Conservation (phyloP, 2,329 filamentous ascomycete genomes). For the Pyrenophora teres region DNA sequence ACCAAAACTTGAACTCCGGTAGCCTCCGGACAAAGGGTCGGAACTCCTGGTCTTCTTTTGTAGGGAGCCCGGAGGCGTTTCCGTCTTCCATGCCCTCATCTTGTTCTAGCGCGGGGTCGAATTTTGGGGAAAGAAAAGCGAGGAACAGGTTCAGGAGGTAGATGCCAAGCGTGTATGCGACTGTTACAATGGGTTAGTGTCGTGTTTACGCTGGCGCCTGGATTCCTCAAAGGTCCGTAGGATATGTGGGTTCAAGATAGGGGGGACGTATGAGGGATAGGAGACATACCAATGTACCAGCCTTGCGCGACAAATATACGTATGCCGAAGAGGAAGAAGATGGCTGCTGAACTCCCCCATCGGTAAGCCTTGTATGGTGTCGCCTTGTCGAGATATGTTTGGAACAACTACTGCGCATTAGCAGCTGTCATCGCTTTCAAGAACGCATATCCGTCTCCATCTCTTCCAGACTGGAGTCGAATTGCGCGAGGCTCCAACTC, state of each 20-base stretch:
- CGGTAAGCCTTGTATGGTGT: conserved; percentile 88
- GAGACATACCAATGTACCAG: conserved; percentile 88
- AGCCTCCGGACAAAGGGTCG: conserved; percentile 93
- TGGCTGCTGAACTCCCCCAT: conserved; percentile 81
- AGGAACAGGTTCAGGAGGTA: conserved; percentile 99
- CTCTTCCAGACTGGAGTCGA: not conserved
- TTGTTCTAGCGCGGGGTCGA: conserved; percentile 93
- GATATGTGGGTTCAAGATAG: not conserved
- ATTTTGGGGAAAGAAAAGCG: conserved; percentile 96
- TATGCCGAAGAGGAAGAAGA: conserved; percentile 80
- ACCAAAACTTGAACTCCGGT: conserved; percentile 99
- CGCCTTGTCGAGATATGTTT: conserved; percentile 90
- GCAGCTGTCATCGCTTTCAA: conserved; percentile 1
- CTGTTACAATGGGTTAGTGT: conserved; percentile 52
- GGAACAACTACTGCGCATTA: conserved; percentile 72
- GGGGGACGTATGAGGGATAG: not conserved
- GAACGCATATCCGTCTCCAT: not conserved
- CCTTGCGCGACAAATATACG: conserved; percentile 91
- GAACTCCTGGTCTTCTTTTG: conserved; percentile 97
- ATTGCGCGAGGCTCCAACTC: conserved; percentile 45
- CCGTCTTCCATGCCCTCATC: conserved; percentile 98
- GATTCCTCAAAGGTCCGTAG: too few species aligned
- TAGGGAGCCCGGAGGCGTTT: conserved; percentile 75
- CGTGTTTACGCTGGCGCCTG: not conserved
- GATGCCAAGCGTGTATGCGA: conserved; percentile 96